These are phyloP conservation scores for Mallotus nudiflorus DNA, from an alignment of 345 rosid genomes.

Conservation along the genomic window DNA sequence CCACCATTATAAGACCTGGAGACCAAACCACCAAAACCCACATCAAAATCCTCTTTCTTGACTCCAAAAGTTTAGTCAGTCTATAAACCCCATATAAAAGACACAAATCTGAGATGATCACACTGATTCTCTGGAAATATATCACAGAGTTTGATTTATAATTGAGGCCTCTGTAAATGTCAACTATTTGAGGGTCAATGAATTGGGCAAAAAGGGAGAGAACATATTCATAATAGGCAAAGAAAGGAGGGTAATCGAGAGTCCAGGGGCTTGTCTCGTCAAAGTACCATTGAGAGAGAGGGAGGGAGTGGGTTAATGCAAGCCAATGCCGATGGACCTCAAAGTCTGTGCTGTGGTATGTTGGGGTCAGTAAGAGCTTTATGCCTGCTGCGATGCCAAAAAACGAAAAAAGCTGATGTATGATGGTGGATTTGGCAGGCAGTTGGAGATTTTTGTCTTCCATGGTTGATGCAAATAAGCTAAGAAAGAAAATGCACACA, in stretches of 20 bases:
- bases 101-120: slow-evolving; percentile 64
- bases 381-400: slow-evolving; percentile 52
- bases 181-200: slow-evolving; percentile 66
- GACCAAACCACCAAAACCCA: slow-evolving; percentile 79
- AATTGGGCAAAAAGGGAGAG: slow-evolving; percentile 60
- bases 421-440: not conserved
- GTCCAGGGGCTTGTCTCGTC: slow-evolving; percentile 94
- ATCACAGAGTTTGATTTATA: slow-evolving; percentile 51
- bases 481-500: no score
- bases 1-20: slow-evolving; percentile 79
- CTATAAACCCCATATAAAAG: slow-evolving; percentile 60
- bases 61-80: slow-evolving; percentile 39
- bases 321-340: slow-evolving; percentile 98
- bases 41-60: slow-evolving; percentile 42
- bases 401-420: slow-evolving; percentile 52
- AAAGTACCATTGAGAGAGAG: slow-evolving; percentile 76
- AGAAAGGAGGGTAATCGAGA: slow-evolving; percentile 91
- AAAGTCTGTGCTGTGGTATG: slow-evolving; percentile 84
- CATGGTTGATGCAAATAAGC: no score
- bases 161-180: slow-evolving; percentile 58
- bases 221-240: slow-evolving; percentile 62
- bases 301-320: slow-evolving; percentile 77
- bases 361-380: slow-evolving; percentile 73
- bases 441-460: not conserved
- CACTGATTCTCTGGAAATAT: slow-evolving; percentile 69